These are phyloP conservation scores for Beauveria sp. DNA, from an alignment of 2,329 filamentous ascomycete genomes.

Conservation along the genomic window DNA sequence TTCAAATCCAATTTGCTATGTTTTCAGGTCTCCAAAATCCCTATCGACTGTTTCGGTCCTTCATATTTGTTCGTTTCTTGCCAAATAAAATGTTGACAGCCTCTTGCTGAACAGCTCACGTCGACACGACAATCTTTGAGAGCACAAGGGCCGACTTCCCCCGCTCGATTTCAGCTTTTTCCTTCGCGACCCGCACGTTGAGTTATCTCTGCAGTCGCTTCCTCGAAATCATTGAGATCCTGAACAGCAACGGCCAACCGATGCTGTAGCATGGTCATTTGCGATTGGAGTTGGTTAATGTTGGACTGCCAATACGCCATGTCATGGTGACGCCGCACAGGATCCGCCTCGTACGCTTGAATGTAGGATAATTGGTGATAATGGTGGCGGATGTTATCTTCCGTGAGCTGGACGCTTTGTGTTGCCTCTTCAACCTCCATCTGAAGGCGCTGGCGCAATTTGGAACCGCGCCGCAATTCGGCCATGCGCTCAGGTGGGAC, in stretches of 20 bases:
- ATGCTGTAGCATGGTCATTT: background rate
- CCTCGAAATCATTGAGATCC: slow-evolving; percentile 10
- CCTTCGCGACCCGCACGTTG: background rate
- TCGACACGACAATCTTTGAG: background rate
- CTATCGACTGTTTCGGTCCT: background rate
- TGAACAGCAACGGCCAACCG: slow-evolving; percentile 1
- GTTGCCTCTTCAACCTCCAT: slow-evolving; percentile 4
- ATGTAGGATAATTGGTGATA: slow-evolving; percentile 3
- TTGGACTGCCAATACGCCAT: background rate
- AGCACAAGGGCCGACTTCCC: background rate
- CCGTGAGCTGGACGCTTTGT: background rate
- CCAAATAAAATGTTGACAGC: background rate
- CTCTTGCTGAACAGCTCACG: background rate
- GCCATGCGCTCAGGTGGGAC: slow-evolving; percentile 9
- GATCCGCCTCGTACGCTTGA: background rate
- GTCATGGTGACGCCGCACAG: background rate
- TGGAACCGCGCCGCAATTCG: slow-evolving; percentile 4
- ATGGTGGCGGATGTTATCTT: background rate
- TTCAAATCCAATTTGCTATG: background rate
- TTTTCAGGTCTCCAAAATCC: too few species aligned
- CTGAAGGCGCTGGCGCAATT: slow-evolving; percentile 9
- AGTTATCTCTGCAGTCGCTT: background rate
- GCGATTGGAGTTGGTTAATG: background rate
- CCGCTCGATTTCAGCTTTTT: background rate
- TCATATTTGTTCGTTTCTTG: background rate